Evolutionary conservation across 345 rosid species (phyloP), one percentile per base, ranked within the genome.

Genomic region (Erysimum cheiranthoides): DNA sequence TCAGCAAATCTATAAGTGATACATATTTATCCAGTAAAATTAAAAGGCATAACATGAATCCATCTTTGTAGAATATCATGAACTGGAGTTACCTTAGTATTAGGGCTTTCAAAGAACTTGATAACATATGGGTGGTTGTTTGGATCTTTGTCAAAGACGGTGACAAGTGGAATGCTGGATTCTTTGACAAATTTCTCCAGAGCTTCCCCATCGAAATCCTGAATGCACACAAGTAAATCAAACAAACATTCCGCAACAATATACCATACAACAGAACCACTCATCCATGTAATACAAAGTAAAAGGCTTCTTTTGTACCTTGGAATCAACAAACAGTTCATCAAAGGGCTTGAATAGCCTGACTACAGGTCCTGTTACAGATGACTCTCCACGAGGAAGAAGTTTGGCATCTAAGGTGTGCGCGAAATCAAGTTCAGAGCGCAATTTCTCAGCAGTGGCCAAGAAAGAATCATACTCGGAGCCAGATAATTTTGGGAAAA

Each of bases 301-400:
- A 21, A 21, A 21, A 21, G 25, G 25, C 25, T 21, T 21, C 25
- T 21, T 39, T 32, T 25, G 49, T 85, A 95, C 99, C 97, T 92
- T 84, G 65, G 78, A 79, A 81, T 95, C 99, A 77, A 87, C 89
- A 73, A 84, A 80, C 43, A 81, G 87, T 73, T 95, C 97, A 70
- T 95, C 99, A 75, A 95, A 95, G 59, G 97, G 99, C 85, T 95
- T 95, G 76, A 92, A 86, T 68, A 95, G 74, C 87, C 97, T 89
- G 70, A 95, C 89, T 5, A 88, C 46, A 46, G 99, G 97, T 34
- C 97, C 98, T 34, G 91, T 47, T n/a, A 87, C 85, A 2, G 89
- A 79, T 64, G 93, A 77, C 8, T 95, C 99, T 38, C 97, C 99
- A 32, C 87, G 86, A 7, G 99, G 93, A 81, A 95, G 97, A 76